These are phyloP conservation scores for Sporothrix luriei DNA, from an alignment of 2,329 filamentous ascomycete species.

Conservation along the genomic window DNA sequence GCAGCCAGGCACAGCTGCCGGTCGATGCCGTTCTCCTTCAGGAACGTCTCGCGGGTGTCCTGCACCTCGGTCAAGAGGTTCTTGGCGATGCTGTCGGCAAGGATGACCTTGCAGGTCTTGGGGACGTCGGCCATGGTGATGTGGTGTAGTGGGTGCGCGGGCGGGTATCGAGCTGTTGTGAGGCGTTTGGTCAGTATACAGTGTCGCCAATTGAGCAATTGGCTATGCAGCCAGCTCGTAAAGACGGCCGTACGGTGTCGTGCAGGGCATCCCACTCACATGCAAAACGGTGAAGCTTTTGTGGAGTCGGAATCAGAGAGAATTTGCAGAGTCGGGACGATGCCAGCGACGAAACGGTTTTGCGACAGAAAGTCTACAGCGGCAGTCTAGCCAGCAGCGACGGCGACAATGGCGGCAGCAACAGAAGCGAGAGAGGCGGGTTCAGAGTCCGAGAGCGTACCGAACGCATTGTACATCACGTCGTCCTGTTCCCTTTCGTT, in stretches of 20 bases:
- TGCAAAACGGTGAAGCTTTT: slow-evolving; percentile 24
- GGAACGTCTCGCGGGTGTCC: slow-evolving; percentile 71
- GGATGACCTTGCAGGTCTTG: slow-evolving; percentile 87
- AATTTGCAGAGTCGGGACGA: slow-evolving; percentile 20
- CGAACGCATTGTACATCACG: slow-evolving; percentile 23
- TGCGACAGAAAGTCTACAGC: background rate
- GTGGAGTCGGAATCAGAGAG: slow-evolving; percentile 18
- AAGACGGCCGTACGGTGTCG: background rate
- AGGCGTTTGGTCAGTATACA: background rate
- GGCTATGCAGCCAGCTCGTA: background rate
- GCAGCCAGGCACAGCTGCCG: slow-evolving; percentile 76
- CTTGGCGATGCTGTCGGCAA: slow-evolving; percentile 85
- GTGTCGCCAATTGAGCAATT: background rate
- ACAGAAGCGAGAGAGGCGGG: slow-evolving; percentile 16
- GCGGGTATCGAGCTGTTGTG: background rate
- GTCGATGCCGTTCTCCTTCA: slow-evolving; percentile 52
- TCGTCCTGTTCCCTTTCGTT: slow-evolving; percentile 22
- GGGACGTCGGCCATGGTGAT: slow-evolving; percentile 50
- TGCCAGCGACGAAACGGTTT: background rate
- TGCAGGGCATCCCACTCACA: background rate
- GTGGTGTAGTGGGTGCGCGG: background rate
- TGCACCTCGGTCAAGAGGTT: slow-evolving; percentile 75
- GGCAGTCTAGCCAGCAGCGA: slow-evolving; percentile 25
- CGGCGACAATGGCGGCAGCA: background rate
- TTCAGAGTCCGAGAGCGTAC: slow-evolving; percentile 14